phyloP scores from a whole-genome alignment of 352 stramenopile genomes.

The Phytophthora lateralis region DNA sequence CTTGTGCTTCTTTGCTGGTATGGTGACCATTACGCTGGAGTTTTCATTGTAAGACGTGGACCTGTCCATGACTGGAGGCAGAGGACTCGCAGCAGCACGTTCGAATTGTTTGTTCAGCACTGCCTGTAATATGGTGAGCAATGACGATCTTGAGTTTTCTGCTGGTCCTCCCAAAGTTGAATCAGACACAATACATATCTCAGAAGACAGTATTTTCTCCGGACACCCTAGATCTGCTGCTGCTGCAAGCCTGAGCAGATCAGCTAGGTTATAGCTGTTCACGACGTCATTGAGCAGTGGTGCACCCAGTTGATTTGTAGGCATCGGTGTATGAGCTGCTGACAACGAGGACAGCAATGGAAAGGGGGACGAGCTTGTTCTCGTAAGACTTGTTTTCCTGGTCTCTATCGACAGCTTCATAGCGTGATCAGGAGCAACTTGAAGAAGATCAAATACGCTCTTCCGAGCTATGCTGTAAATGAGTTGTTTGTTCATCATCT shows the following conservation, averaged over 20 bases:
- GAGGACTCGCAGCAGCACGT: slow-evolving; percentile 22
- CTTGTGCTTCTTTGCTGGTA: slow-evolving; percentile 40
- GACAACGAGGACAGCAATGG: slow-evolving; percentile 25
- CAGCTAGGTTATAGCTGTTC: slow-evolving; percentile 55
- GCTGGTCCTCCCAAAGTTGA: neutral
- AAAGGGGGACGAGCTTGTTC: slow-evolving; percentile 36
- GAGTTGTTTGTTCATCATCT: slow-evolving; percentile 48
- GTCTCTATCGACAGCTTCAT: slow-evolving; percentile 55
- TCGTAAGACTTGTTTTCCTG: slow-evolving; percentile 29
- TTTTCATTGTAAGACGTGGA: slow-evolving; percentile 38
- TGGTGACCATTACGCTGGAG: slow-evolving; percentile 34
- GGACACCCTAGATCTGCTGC: slow-evolving; percentile 60
- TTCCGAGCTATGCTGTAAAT: slow-evolving; percentile 66
- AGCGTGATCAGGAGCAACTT: slow-evolving; percentile 62
- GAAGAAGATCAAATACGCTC: slow-evolving; percentile 66
- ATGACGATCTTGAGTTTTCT: slow-evolving; percentile 18
- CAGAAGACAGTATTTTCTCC: slow-evolving; percentile 38
- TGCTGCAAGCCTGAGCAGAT: slow-evolving; percentile 60
- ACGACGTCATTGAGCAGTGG: slow-evolving; percentile 22
- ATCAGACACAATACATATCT: slow-evolving; percentile 25
- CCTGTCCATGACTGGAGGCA: slow-evolving; percentile 33
- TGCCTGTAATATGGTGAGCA: slow-evolving; percentile 51
- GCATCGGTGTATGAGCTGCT: neutral
- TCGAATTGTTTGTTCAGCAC: slow-evolving; percentile 69
- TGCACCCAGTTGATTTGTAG: slow-evolving; percentile 13